Conservation (phyloP, 2,329 filamentous ascomycete genomes). For the Tolypocladium inflatum region DNA sequence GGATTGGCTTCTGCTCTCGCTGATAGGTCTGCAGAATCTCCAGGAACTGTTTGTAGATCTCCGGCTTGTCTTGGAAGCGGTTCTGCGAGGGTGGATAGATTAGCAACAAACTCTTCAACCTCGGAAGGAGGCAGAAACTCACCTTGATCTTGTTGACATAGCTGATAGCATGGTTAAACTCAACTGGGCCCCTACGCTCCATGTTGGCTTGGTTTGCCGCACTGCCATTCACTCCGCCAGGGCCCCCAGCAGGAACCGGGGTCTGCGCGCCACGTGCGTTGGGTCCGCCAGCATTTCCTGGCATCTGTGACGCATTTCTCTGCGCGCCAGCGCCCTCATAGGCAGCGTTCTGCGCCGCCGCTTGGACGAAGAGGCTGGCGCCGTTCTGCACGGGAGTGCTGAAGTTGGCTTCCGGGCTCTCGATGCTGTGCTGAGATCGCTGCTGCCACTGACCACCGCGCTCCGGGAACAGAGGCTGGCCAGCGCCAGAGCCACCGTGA, state of each 20-base stretch:
- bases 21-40: constrained; percentile 98
- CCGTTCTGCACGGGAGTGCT: constrained; percentile 46
- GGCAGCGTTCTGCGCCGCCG: constrained; percentile 24
- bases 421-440: constrained; percentile 45
- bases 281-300: constrained; percentile 27
- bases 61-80: constrained; percentile 89
- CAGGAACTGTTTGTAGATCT: constrained; percentile 98
- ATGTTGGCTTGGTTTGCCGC: constrained; percentile 50
- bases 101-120: constrained; percentile 3
- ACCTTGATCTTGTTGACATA: constrained; percentile 99
- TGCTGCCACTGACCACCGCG: constrained; percentile 48
- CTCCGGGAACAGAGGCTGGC: constrained; percentile 36
- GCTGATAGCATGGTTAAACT: constrained; percentile 98
- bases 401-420: constrained; percentile 54
- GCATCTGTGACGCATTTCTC: constrained; percentile 19
- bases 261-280: constrained; percentile 46
- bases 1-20: constrained; percentile 93
- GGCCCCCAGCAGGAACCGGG: constrained; percentile 46
- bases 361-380: constrained; percentile 36
- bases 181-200: constrained; percentile 87
- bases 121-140: constrained; percentile 18
- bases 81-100: constrained; percentile 48
- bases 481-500: constrained; percentile 21
- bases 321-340: constrained; percentile 22
- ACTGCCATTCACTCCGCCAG: constrained; percentile 50